Evolutionary conservation across 139 green algal genomes (phyloP).

Genomic region (Coelastrella sp.): DNA sequence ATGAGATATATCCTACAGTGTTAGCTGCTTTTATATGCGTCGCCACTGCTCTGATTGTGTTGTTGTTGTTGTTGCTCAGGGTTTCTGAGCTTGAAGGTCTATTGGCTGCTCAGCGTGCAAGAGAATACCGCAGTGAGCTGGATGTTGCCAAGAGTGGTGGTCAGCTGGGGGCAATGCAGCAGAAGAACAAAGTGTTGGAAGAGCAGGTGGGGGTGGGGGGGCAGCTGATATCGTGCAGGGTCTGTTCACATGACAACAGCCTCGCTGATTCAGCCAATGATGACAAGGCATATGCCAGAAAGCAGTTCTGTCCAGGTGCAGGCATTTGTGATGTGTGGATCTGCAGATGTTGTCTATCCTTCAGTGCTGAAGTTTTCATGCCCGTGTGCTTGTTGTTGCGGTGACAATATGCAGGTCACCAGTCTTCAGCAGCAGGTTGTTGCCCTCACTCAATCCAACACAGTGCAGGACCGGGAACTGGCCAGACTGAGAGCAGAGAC

Average conservation of each 20-base stretch:
- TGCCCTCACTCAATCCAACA: constrained; percentile 51
- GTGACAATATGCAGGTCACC: constrained; percentile 52
- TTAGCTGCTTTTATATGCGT: no score
- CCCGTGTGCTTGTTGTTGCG: background rate
- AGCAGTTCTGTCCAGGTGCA: no score
- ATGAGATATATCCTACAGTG: no score
- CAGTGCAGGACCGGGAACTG: constrained; percentile 59
- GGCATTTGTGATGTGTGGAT: no score
- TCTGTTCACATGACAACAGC: no score
- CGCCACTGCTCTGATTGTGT: background rate
- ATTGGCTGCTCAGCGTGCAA: constrained; percentile 68
- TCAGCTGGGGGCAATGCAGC: constrained; percentile 54
- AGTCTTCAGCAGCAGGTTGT: constrained; percentile 65
- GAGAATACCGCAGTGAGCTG: constrained; percentile 67
- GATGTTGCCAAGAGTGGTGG: constrained; percentile 52
- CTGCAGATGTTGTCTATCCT: no score
- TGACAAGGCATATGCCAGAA: no score
- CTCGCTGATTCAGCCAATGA: no score
- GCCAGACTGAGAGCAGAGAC: constrained; percentile 51
- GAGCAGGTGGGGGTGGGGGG: constrained; percentile 49
- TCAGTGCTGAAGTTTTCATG: background rate
- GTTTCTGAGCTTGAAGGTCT: constrained; percentile 74
- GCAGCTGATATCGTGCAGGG: background rate
- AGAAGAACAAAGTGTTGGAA: constrained; percentile 65
- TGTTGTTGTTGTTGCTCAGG: background rate